Percentiles rank a stretch among this genome's conserved stretches.
phyloP scores from a whole-genome alignment of 331 rosid species.

The Cydonia oblonga region DNA sequence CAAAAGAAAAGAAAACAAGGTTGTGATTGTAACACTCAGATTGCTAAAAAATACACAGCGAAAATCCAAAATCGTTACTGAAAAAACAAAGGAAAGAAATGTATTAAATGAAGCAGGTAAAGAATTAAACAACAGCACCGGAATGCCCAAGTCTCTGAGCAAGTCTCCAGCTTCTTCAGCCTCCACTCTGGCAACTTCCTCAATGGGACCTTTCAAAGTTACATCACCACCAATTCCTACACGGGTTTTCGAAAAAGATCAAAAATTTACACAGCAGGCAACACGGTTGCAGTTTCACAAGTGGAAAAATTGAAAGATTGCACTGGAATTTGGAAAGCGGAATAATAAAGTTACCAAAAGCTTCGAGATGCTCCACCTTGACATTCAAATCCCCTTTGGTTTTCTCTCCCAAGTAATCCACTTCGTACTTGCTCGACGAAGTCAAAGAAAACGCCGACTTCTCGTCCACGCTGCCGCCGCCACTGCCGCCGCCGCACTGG shows the following conservation, averaged over 20 bases:
- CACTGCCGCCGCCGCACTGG: background rate
- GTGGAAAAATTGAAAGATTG: background rate
- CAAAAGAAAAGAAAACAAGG: background rate
- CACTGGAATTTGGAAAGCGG: background rate
- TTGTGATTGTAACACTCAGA: background rate
- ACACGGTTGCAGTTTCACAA: background rate
- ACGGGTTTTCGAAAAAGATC: background rate
- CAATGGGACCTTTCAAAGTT: constrained; percentile 69
- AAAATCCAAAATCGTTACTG: background rate
- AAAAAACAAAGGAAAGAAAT: no score
- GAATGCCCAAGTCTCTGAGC: constrained; percentile 70
- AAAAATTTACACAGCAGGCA: background rate
- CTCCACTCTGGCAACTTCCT: constrained; percentile 75
- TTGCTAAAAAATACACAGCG: background rate
- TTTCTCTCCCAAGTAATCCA: constrained; percentile 87
- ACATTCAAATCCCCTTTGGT: constrained; percentile 91
- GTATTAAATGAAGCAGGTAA: constrained; percentile 3
- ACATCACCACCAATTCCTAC: constrained; percentile 61
- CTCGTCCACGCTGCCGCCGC: constrained; percentile 24
- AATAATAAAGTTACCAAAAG: constrained; percentile 43
- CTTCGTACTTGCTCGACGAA: constrained; percentile 47
- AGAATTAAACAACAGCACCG: constrained; percentile 30
- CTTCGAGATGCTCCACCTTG: constrained; percentile 53
- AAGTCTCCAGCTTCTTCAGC: constrained; percentile 66
- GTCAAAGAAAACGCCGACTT: constrained; percentile 64